phyloP scores from a whole-genome alignment of 495 filamentous ascomycete species.

The Lophium mytilinum region DNA sequence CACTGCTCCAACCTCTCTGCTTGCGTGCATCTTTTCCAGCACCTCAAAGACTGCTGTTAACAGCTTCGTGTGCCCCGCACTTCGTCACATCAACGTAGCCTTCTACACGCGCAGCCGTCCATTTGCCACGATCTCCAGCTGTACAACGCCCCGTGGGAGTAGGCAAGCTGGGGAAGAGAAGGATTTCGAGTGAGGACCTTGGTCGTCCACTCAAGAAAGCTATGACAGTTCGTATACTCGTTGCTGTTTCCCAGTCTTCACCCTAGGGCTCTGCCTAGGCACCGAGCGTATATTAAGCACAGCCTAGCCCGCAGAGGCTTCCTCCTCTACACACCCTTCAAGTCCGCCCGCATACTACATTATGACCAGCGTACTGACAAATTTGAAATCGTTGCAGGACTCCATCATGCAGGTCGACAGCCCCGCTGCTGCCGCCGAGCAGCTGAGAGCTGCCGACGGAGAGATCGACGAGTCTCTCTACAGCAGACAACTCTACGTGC shows the following conservation, averaged over 20 bases:
- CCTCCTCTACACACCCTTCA: background rate
- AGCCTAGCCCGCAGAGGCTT: background rate
- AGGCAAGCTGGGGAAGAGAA: conserved; percentile 78
- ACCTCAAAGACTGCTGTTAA: no score
- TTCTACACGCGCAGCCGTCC: background rate
- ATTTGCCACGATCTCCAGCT: conserved; percentile 12
- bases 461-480: conserved; percentile 97
- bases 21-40: no score
- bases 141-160: conserved; percentile 27
- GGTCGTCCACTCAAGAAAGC: conserved; percentile 68
- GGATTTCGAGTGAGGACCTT: conserved; percentile 66
- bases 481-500: conserved; percentile 93
- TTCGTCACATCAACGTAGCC: background rate
- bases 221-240: conserved; percentile 62
- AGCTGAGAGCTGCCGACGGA: conserved; percentile 48
- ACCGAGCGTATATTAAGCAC: background rate
- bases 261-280: background rate
- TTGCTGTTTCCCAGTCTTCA: background rate
- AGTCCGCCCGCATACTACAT: background rate
- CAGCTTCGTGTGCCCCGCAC: background rate
- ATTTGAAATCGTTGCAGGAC: conserved; percentile 41
- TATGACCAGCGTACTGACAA: background rate
- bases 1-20: no score
- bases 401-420: conserved; percentile 78
- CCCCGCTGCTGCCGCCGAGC: conserved; percentile 45